phyloP scores from a whole-genome alignment of 129 eudicot species.

The Saposhnikovia divaricata region DNA sequence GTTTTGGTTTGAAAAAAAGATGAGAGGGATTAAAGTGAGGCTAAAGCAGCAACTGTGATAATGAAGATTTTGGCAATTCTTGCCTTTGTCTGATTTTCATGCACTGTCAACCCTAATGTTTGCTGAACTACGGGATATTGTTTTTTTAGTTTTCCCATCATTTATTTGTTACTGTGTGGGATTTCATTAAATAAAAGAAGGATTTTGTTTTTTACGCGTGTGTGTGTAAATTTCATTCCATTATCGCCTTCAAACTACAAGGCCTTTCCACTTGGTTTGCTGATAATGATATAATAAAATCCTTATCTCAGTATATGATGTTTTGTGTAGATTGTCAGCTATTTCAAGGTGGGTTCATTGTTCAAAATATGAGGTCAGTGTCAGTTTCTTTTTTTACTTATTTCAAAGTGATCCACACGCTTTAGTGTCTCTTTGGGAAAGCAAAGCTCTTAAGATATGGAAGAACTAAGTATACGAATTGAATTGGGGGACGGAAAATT shows the following conservation, averaged over 20 bases:
- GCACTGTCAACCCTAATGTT: not conserved
- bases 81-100: not conserved
- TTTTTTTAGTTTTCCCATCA: not conserved
- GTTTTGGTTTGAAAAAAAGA: not conserved
- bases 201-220: not conserved
- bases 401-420: not conserved
- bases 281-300: not conserved
- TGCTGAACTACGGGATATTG: not conserved
- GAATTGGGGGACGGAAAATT: not conserved
- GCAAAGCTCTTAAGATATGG: not conserved
- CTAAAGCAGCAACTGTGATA: not conserved
- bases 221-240: not conserved
- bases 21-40: not conserved
- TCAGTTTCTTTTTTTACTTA: constrained; percentile 7
- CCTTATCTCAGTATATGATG: constrained; percentile 6
- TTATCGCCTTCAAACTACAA: not conserved
- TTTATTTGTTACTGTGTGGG: not conserved
- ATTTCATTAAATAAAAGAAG: not conserved
- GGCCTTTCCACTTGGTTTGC: not conserved
- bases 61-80: not conserved
- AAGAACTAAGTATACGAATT: not conserved
- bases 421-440: not conserved
- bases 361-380: constrained; percentile 78
- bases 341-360: constrained; percentile 76
- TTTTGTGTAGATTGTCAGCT: constrained; percentile 62